Evolutionary conservation across 257 asterid species (phyloP).

Genomic region (Primulina eburnea): DNA sequence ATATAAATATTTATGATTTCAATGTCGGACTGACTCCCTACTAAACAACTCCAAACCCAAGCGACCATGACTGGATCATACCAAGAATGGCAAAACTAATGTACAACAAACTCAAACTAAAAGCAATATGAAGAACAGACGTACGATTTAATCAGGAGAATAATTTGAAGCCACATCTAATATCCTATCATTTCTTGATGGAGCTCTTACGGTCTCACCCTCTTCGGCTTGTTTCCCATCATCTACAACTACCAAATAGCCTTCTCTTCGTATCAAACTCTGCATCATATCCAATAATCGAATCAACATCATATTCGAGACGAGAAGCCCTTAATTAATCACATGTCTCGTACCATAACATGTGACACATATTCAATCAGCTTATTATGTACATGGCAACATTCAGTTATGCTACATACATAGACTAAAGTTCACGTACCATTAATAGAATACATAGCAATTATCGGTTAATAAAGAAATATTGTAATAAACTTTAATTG

Average conservation of each 20-base stretch:
- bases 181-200: constrained; percentile 75
- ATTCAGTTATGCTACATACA: not conserved
- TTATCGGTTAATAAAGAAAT: not conserved
- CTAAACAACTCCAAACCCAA: not conserved
- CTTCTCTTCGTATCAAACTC: constrained; percentile 87
- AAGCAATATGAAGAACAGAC: not conserved
- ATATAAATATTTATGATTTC: not conserved
- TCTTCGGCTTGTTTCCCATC: constrained; percentile 68
- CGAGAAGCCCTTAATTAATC: not conserved
- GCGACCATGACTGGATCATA: not conserved
- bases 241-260: constrained; percentile 83
- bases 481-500: not conserved
- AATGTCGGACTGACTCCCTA: not conserved
- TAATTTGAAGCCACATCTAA: constrained; percentile 90
- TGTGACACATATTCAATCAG: not conserved
- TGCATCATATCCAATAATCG: constrained; percentile 31
- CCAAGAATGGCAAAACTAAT: not conserved
- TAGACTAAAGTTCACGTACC: not conserved
- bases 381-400: not conserved
- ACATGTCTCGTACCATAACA: not conserved
- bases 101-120: not conserved
- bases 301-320: not conserved
- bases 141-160: constrained; percentile 47
- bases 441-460: not conserved
- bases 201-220: constrained; percentile 43